Evolutionary conservation across 169 alveolate genomes (phyloP).

Genomic region (Eimeria maxima): DNA sequence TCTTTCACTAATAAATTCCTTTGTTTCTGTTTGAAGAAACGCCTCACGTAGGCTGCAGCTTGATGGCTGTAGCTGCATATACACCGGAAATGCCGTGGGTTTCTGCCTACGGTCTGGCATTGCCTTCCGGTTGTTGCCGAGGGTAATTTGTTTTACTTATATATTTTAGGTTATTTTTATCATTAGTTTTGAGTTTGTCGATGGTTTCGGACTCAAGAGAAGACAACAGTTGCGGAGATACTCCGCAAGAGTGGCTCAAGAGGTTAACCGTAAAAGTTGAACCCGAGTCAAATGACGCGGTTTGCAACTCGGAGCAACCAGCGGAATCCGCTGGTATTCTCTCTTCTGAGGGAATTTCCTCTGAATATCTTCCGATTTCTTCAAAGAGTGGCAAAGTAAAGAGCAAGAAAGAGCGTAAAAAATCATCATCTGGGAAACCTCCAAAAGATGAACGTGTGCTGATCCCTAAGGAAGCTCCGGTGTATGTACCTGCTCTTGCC

Average conservation of each 20-base stretch:
- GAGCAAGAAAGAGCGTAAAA: not conserved
- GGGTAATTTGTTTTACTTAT: not conserved
- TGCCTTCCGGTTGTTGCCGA: not conserved
- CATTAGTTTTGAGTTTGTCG: not conserved
- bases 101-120: not conserved
- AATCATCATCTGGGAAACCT: not conserved
- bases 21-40: too few species aligned
- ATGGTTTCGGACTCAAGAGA: not conserved
- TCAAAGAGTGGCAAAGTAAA: not conserved
- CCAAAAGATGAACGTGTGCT: constrained; percentile 27
- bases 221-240: not conserved
- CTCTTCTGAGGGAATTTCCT: too few species aligned
- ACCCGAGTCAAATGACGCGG: not conserved
- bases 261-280: constrained; percentile 25
- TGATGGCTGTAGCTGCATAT: not conserved
- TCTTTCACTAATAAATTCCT: too few species aligned
- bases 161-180: not conserved
- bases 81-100: not conserved
- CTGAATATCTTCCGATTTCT: too few species aligned
- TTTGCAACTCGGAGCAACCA: too few species aligned
- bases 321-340: too few species aligned
- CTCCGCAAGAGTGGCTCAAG: constrained; percentile 34
- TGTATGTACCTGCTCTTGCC: constrained; percentile 24
- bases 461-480: not conserved
- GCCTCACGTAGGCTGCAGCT: too few species aligned